Base-by-base conservation (phyloP, 192 early-diverging fungal species). In the Mortierella alpina region DNA sequence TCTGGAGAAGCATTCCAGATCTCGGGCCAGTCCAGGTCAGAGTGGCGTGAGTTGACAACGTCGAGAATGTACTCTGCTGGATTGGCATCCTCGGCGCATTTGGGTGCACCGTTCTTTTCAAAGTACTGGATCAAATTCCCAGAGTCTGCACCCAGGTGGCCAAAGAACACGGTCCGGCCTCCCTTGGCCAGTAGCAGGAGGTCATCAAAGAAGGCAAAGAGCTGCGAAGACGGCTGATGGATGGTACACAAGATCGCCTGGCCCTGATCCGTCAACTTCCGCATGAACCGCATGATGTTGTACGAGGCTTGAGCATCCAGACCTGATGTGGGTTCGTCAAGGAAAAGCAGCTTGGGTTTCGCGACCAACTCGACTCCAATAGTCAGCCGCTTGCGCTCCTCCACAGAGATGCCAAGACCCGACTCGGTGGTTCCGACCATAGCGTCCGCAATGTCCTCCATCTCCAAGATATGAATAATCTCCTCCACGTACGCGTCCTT, bases 261-360 rank as follows among this genome's bases (percentile, higher is more conserved):
- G 61, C 89, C 91, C 56, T 87, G 86, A 63, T 89, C 84, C 46
- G 92, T 85, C 75, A 91, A 80, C 69, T 85, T 83, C 60, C 87
- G 88, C 88, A 93, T 84, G 80, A 95, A 92, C 58, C 90, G 87
- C 70, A 92, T 84, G 66, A 93, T 86, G 84, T 93, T 91, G 77
- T 90, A 91, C 5, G 93, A 90, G n/a, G 92, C 85, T 77, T 96
- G 94, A 10, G 90, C 89, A 83, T 93, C 92, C 20, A 93, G 88
- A 49, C 96, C 96, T n/a, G 92, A 94, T 6, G 95, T 96, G 45
- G 96, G 96, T 73, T 93, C 96, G 83, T 96, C 95, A 52, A 96
- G 84, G 88, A 98, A 94, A 47, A 98, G 88, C 45, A 93, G 83
- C 71, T 91, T 90, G 40, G 93, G 91, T 84, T 92, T 86, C 23